Evolutionary conservation across 345 rosid genomes (phyloP).

Genomic region (Acer negundo): DNA sequence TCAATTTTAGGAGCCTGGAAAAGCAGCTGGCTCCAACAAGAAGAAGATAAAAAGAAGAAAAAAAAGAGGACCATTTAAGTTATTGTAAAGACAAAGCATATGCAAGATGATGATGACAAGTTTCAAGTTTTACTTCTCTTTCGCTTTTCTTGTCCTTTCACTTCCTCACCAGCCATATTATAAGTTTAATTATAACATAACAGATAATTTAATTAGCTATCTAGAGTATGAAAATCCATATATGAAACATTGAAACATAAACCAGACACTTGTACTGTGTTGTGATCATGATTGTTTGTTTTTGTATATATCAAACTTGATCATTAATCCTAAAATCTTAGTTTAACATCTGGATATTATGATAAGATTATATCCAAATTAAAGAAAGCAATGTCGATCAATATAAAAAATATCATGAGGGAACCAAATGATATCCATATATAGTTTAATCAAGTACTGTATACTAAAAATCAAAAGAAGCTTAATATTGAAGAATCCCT

Average conservation of each 20-base stretch:
- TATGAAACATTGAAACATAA: conserved; percentile 3
- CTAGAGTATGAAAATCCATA: background rate
- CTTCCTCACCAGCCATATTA: background rate
- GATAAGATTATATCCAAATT: conserved; percentile 3
- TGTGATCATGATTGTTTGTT: too few species aligned
- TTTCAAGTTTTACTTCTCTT: background rate
- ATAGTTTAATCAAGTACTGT: conserved; percentile 18
- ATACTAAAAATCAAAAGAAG: conserved; percentile 23
- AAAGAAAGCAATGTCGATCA: conserved; percentile 9
- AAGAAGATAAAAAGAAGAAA: too few species aligned
- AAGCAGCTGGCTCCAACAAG: too few species aligned
- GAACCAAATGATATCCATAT: conserved; percentile 13
- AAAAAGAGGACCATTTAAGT: too few species aligned
- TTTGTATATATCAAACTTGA: background rate
- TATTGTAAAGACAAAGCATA: too few species aligned
- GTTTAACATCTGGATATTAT: background rate
- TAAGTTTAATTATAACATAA: too few species aligned
- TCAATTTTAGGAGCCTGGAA: too few species aligned
- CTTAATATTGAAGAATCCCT: conserved; percentile 42
- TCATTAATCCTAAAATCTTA: background rate
- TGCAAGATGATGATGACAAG: background rate
- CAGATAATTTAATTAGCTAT: too few species aligned
- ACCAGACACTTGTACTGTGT: background rate
- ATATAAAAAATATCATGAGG: background rate
- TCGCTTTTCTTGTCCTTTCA: conserved; percentile 11